Base-by-base conservation (phyloP, 2,329 filamentous ascomycete genomes). In the Penicillium occitanis region DNA sequence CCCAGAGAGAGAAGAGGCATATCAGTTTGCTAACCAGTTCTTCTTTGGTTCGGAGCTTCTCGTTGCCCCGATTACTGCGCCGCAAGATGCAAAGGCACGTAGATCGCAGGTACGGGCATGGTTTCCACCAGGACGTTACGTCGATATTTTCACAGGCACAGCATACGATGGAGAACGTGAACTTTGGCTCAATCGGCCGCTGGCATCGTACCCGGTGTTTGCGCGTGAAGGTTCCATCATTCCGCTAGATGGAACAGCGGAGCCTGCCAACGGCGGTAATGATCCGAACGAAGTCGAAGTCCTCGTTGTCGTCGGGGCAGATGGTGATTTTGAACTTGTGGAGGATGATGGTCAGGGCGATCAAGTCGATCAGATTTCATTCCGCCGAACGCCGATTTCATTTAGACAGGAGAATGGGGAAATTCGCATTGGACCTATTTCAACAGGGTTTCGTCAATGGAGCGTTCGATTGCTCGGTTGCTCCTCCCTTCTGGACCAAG, bases 141-240 rank as follows among this genome's bases (percentile, higher is more conserved):
- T 87, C 1, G 87, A 89, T 73, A 82, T 88, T 60, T 86, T 88
- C 73, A 84, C 82, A 0, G 85, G 85, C 2, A 75, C 81, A 0
- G 79, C 87, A 1, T 89, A 89, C 71, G 83, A 87, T 66, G 86
- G 85, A 1, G 80, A 84, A 66, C 80, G 86, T 3, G 78, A 82
- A 64, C 70, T 89, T 14, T 79, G 74, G 58, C 72, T 89, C 62
- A 82, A 84, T 69, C 81, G 87, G 10, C 73, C 76, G 0, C 75
- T 89, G 0, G 70, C 81, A 19, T 73, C 79, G 28, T 79, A 82
- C 37, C 87, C 87, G 0, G 83, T 88, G 0, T 77, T 89, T 14
- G 82, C 85, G 1, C 75, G 74, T 0, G 83, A 87, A 71, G 87
- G 87, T 0, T 78, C 86, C 13, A 87, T 89, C 64, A 76, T 89